Percentiles rank a stretch among this genome's conserved stretches.
Evolutionary conservation across 352 stramenopile genomes (phyloP).

Genomic region (Halophytophthora batemanensis): DNA sequence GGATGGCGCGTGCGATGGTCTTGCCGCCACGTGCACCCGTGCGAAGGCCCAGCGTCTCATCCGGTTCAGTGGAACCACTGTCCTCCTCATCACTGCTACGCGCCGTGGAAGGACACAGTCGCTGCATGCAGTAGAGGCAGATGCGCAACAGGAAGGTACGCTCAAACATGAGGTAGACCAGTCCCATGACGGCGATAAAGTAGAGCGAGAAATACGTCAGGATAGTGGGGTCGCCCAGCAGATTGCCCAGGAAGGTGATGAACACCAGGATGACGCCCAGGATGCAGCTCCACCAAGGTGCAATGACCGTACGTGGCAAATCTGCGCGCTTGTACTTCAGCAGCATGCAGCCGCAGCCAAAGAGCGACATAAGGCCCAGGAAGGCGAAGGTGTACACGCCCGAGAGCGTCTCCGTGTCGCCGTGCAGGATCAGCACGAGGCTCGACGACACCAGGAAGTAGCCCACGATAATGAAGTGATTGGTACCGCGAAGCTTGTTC

Average conservation of each 20-base stretch:
- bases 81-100: conserved; percentile 30
- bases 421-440: conserved; percentile 87
- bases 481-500: conserved; percentile 84
- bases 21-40: conserved; percentile 80
- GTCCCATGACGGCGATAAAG: conserved; percentile 73
- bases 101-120: conserved; percentile 58
- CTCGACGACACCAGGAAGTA: conserved; percentile 90
- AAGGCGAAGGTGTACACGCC: conserved; percentile 96
- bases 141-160: conserved; percentile 84
- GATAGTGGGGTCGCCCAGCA: conserved; percentile 82
- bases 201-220: conserved; percentile 90
- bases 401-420: conserved; percentile 89
- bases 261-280: conserved; percentile 81
- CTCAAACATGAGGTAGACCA: conserved; percentile 90
- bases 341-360: conserved; percentile 91
- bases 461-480: conserved; percentile 91
- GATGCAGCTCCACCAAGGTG: conserved; percentile 87
- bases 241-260: conserved; percentile 81
- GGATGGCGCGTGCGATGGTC: conserved; percentile 83
- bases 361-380: conserved; percentile 93
- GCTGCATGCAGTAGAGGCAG: conserved; percentile 74
- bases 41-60: conserved; percentile 51
- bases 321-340: conserved; percentile 94
- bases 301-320: conserved; percentile 83
- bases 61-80: conserved; percentile 3